Evolutionary conservation across 2,329 filamentous ascomycete genomes (phyloP).

Genomic region (Fusarium pseudograminearum): DNA sequence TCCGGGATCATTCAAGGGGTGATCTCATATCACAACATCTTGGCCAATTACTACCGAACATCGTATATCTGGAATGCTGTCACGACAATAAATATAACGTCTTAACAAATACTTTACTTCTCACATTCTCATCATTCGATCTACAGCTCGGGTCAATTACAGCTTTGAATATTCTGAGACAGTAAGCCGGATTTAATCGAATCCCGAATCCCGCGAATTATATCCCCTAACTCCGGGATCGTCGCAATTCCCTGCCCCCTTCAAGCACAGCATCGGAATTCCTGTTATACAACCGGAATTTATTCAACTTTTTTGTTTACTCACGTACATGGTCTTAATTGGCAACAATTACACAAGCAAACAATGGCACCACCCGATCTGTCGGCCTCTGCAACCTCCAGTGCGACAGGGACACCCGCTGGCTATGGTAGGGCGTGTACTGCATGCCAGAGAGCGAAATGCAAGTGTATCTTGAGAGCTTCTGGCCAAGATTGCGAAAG

Average conservation of each 20-base stretch:
- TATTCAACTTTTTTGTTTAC: slow-evolving; percentile 9
- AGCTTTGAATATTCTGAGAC: not conserved
- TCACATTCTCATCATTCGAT: not conserved
- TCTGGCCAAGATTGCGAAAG: slow-evolving; percentile 53
- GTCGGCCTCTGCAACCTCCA: slow-evolving; percentile 17
- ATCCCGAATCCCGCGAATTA: slow-evolving; percentile 20
- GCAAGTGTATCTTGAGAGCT: slow-evolving; percentile 59
- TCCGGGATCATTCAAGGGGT: not conserved
- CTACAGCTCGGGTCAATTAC: slow-evolving; percentile 8
- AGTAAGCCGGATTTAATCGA: slow-evolving; percentile 27
- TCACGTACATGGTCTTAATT: slow-evolving; percentile 1
- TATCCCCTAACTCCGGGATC: slow-evolving; percentile 25
- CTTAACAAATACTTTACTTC: not conserved
- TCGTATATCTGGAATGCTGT: not conserved
- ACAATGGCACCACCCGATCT: slow-evolving; percentile 43
- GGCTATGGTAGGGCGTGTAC: slow-evolving; percentile 60
- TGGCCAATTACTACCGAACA: not conserved
- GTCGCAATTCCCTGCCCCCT: slow-evolving; percentile 6
- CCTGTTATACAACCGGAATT: slow-evolving; percentile 37
- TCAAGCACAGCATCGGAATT: slow-evolving; percentile 18
- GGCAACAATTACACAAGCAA: slow-evolving; percentile 9
- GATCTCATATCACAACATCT: not conserved
- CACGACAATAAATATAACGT: not conserved
- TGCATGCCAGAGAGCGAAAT: slow-evolving; percentile 62
- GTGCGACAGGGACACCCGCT: slow-evolving; percentile 48